phyloP scores from a whole-genome alignment of 257 asterid genomes.

The Penstemon eatonii region DNA sequence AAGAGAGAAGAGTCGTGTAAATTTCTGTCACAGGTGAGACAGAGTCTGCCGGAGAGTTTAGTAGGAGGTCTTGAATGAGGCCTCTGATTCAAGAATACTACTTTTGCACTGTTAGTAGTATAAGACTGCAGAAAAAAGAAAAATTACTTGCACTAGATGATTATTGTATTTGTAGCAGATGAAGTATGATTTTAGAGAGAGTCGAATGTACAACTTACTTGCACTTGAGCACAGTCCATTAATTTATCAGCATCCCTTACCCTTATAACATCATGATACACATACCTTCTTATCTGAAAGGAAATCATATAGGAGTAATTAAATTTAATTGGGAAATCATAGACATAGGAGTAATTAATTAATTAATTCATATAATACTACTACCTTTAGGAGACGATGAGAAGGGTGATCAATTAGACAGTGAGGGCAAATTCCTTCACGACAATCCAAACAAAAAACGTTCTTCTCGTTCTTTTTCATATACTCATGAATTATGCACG shows the following conservation, averaged over 20 bases:
- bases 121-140: slow-evolving; percentile 38
- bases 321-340: not conserved
- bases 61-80: slow-evolving; percentile 42
- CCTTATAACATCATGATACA: slow-evolving; percentile 69
- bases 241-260: slow-evolving; percentile 46
- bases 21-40: slow-evolving; percentile 52
- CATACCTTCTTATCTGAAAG: slow-evolving; percentile 52
- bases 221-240: slow-evolving; percentile 68
- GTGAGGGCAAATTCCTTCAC: slow-evolving; percentile 65
- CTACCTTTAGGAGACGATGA: slow-evolving; percentile 82
- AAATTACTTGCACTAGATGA: too few relatives aligned
- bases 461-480: slow-evolving; percentile 72
- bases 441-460: slow-evolving; percentile 71
- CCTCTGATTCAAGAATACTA: slow-evolving; percentile 51
- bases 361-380: not conserved
- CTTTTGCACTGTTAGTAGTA: slow-evolving; percentile 57
- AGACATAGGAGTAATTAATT: not conserved
- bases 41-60: slow-evolving; percentile 42
- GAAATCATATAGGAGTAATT: too few relatives aligned
- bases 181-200: too few relatives aligned
- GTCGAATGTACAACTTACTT: too few relatives aligned
- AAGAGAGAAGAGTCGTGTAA: slow-evolving; percentile 48
- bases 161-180: too few relatives aligned
- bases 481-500: slow-evolving; percentile 66
- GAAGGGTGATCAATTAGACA: slow-evolving; percentile 52